Evolutionary conservation across 768 basidiomycete genomes (phyloP), one percentile per base, ranked within the genome.

Genomic region (Xerocomellus chrysenteron): DNA sequence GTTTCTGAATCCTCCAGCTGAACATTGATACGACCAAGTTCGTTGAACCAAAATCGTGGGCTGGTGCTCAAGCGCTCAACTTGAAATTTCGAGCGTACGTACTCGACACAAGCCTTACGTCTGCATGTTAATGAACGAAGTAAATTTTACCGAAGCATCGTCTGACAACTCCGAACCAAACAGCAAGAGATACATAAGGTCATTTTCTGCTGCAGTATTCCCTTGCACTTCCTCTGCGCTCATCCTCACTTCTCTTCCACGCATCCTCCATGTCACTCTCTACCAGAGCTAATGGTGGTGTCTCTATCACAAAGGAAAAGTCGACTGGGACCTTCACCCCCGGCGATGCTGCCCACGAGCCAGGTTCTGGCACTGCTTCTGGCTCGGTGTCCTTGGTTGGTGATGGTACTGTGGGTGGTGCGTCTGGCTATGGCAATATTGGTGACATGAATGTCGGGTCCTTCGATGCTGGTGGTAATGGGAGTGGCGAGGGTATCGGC

Each of bases 241-340:
- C 30, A 13, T 14, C 41, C 46, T 40, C 45, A 37, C 36, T 7
- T n/a, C 19, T 14, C 36, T 5, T 39, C 17, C 24, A 42, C 62
- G 61, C 46, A 26, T 51, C 39, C 3, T 47, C 62, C 21, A 17
- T 64, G 11, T 61, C 54, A 33, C 26, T 57, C n/a, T n/a, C 47
- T 24, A 0, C 5, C 19, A 11, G 40, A 21, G 4, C 16, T 12
- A n/a, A 30, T 28, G 26, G 11, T 10, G 19, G 5, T 11, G 17
- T 28, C 17, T 12, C 44, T 30, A 17, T 7, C 42, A 16, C 21
- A 21, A 21, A 21, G 21, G 21, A 21, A 21, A 21, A 21, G 21
- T 21, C 21, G 21, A 4, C 32, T 10, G 32, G 7, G 11, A 2
- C 30, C 1, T 21, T 32, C 10, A 16, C 21, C 21, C 1, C 21